Base-by-base conservation (phyloP, 352 stramenopile genomes). In the Phytophthora palmivora region DNA sequence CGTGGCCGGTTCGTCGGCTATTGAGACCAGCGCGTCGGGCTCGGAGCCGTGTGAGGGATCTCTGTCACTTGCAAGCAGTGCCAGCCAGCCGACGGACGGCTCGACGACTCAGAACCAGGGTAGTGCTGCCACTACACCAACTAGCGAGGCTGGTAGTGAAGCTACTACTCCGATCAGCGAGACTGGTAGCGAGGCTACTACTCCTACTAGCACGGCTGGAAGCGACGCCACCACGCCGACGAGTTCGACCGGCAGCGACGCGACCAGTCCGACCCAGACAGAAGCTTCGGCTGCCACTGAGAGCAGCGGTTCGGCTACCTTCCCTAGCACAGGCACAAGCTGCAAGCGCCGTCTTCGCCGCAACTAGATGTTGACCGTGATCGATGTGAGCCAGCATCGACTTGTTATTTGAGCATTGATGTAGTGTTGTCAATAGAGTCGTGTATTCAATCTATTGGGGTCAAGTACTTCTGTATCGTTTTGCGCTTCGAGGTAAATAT, bases 271-370 rank as follows among this genome's bases (percentile, higher is more conserved):
- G 30, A 59, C 47, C n/a, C 59, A 68, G 32, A 62, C 52, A 26
- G 45, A 43, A n/a, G 38, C 30, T 1, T 60, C 58, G 12, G 36
- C 51, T 6, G 49, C 42, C 28, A 52, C 37, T 7, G 52, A 69
- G 36, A 58, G 28, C 51, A 63, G 54, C 30, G 37, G 19, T 2
- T 58, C 53, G 34, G 53, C 50, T 0, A 69, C 60, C 15, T 64
- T 69, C 41, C 60, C 60, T 9, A 64, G 53, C 52, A 69, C 45
- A 26, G 60, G 60, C 38, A 69, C 52, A 28, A 69, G 60, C 46
- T 69, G 60, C 60, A 69, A 69, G 41, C 60, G 54, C 42, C 60
- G 60, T 46, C 60, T 69, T n/a, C 60, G 60, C 10, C 60, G 57
- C 21, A 45, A 69, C 32, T 69, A 69, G 24, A 59, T 58, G 38